These are phyloP conservation scores for Hylodesmum podocarpum DNA, from an alignment of 306 rosid genomes.

Conservation along the genomic window DNA sequence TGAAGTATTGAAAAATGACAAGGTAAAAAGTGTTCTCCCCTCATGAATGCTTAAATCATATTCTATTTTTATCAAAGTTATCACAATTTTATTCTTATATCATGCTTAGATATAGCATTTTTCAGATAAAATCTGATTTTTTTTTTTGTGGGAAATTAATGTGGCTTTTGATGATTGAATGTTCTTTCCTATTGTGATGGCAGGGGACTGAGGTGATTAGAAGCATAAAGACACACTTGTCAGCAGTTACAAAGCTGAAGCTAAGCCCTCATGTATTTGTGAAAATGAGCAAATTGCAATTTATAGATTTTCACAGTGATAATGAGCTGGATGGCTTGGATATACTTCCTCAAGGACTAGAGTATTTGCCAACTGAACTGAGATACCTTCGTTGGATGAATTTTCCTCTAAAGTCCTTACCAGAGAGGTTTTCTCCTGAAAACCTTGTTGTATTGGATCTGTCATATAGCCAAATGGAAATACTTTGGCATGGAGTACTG, in stretches of 20 bases:
- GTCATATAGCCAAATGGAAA: not conserved
- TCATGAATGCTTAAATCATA: no score
- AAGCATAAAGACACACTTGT: not conserved
- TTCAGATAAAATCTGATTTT: not conserved
- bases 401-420: constrained; percentile 23
- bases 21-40: no score
- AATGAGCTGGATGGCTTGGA: not conserved
- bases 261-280: not conserved
- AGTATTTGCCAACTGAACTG: not conserved
- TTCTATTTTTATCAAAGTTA: no score
- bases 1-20: not conserved
- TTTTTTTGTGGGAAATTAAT: not conserved
- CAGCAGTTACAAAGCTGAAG: not conserved
- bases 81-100: no score
- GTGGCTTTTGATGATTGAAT: not conserved
- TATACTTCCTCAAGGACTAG: constrained; percentile 1
- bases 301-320: not conserved
- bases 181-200: no score
- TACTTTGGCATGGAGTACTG: constrained; percentile 17
- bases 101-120: not conserved
- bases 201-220: not conserved
- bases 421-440: not conserved
- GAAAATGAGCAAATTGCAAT: not conserved
- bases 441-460: not conserved
- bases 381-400: constrained; percentile 8